These are phyloP conservation scores for Leptomonas seymouri DNA, from an alignment of 208 protist species.

Conservation along the genomic window DNA sequence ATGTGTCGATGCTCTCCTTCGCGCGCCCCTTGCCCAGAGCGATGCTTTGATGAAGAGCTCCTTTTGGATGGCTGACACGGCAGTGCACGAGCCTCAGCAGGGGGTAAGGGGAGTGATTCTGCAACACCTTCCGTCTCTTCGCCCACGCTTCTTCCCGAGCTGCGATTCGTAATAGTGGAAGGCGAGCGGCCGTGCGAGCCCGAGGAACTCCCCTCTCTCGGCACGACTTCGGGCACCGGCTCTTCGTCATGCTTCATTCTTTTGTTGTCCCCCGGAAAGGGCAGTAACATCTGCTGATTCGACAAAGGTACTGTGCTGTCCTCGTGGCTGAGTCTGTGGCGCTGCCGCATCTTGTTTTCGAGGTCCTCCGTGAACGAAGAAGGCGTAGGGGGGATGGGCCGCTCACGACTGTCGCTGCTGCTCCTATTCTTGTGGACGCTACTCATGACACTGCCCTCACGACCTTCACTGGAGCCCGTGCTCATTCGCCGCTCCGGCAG, in stretches of 20 bases:
- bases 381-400: slow-evolving; percentile 12
- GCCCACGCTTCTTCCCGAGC: slow-evolving; percentile 7
- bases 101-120: too few relatives aligned
- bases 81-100: too few relatives aligned
- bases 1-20: neutral
- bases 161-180: slow-evolving; percentile 11
- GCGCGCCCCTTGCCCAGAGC: neutral
- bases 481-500: slow-evolving; percentile 3
- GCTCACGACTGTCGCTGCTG: neutral
- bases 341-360: slow-evolving; percentile 3
- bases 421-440: slow-evolving; percentile 2
- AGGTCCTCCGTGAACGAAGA: slow-evolving; percentile 4
- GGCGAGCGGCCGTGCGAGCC: slow-evolving; percentile 3
- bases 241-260: neutral
- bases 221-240: neutral
- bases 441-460: slow-evolving; percentile 1
- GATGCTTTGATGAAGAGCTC: neutral
- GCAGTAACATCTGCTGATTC: neutral
- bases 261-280: neutral
- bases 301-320: neutral
- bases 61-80: neutral
- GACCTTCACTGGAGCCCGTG: neutral
- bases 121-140: slow-evolving; percentile 1
- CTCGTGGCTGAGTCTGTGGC: slow-evolving; percentile 8
- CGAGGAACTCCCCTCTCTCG: neutral